A percentile compares a stretch with the other conserved stretches of the same genome.
These are phyloP conservation scores for Penicillium odoratum DNA, from an alignment of 495 filamentous ascomycete species.

Conservation along the genomic window DNA sequence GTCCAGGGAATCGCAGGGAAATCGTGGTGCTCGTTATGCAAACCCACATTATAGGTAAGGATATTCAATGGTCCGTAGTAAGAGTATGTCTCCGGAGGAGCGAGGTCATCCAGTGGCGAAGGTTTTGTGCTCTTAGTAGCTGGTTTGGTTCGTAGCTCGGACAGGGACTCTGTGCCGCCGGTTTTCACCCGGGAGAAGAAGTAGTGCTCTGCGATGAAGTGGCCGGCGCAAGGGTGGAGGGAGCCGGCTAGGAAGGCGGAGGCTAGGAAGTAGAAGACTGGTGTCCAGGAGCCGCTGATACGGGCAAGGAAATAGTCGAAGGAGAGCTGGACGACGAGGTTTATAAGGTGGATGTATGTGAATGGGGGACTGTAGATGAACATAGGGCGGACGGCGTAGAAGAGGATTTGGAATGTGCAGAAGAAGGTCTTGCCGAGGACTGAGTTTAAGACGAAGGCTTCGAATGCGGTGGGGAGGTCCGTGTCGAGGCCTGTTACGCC, in stretches of 20 bases:
- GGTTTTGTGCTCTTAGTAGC: conserved; percentile 24
- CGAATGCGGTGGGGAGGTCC: conserved; percentile 88
- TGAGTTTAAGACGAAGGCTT: conserved; percentile 94
- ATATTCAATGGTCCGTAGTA: conserved; percentile 95
- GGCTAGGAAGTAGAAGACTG: conserved; percentile 75
- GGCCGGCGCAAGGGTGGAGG: conserved; percentile 91
- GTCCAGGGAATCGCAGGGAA: conserved; percentile 98
- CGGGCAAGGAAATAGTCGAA: conserved; percentile 75
- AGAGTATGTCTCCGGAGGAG: conserved; percentile 90
- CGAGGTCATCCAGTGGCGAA: conserved; percentile 48
- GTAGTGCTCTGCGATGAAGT: conserved; percentile 99
- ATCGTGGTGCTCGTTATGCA: conserved; percentile 99
- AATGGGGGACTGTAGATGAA: conserved; percentile 87
- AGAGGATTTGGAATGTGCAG: conserved; percentile 98
- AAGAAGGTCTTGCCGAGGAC: conserved; percentile 98
- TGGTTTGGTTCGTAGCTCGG: conserved; percentile 31
- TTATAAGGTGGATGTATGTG: conserved; percentile 80
- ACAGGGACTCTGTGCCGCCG: conserved; percentile 57
- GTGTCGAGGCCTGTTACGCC: conserved; percentile 96
- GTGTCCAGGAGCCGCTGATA: conserved; percentile 50
- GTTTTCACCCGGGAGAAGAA: conserved; percentile 74
- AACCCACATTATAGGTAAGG: conserved; percentile 92
- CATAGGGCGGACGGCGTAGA: conserved; percentile 99
- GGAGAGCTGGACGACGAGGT: conserved; percentile 69
- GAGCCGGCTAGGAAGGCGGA: conserved; percentile 91